phyloP scores from a whole-genome alignment of 495 filamentous ascomycete genomes.

The Ramalina peruviana region DNA sequence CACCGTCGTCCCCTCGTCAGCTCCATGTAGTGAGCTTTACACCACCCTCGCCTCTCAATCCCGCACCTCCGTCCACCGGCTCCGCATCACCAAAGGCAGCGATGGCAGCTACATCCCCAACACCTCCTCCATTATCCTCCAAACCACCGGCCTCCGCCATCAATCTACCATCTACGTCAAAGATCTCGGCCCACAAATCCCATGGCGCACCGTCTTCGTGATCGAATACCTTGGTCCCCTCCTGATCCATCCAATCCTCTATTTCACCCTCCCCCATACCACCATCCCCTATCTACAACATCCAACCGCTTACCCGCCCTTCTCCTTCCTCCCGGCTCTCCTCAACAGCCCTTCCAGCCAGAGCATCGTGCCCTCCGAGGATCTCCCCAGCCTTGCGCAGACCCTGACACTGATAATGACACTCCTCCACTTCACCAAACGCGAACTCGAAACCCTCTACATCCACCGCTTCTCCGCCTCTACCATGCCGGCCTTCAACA shows the following conservation, averaged over 20 bases:
- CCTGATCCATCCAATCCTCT: slow-evolving; percentile 67
- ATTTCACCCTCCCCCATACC: slow-evolving; percentile 55
- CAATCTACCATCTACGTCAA: slow-evolving; percentile 73
- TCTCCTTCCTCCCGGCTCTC: not conserved
- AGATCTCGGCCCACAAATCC: slow-evolving; percentile 72
- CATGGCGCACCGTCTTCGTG: slow-evolving; percentile 86
- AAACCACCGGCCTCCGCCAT: slow-evolving; percentile 50
- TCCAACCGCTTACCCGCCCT: too few relatives aligned
- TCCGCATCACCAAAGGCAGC: slow-evolving; percentile 56
- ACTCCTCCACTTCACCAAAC: slow-evolving; percentile 74
- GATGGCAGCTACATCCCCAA: slow-evolving; percentile 58
- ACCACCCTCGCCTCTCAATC: slow-evolving; percentile 37
- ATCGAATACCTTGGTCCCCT: slow-evolving; percentile 87
- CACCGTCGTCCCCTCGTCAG: slow-evolving; percentile 43
- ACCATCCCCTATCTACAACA: slow-evolving; percentile 30
- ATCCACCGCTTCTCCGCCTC: slow-evolving; percentile 89
- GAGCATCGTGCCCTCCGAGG: slow-evolving; percentile 18
- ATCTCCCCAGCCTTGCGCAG: slow-evolving; percentile 51
- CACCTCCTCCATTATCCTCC: slow-evolving; percentile 46
- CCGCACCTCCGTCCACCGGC: slow-evolving; percentile 41
- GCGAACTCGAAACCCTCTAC: slow-evolving; percentile 86
- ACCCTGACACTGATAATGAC: slow-evolving; percentile 42
- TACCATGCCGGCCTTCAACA: slow-evolving; percentile 79
- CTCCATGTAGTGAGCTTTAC: slow-evolving; percentile 52
- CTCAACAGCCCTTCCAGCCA: not conserved